Evolutionary conservation across 129 eudicot genomes (phyloP), one percentile per base, ranked within the genome.

Genomic region (Saussurea involucrata): DNA sequence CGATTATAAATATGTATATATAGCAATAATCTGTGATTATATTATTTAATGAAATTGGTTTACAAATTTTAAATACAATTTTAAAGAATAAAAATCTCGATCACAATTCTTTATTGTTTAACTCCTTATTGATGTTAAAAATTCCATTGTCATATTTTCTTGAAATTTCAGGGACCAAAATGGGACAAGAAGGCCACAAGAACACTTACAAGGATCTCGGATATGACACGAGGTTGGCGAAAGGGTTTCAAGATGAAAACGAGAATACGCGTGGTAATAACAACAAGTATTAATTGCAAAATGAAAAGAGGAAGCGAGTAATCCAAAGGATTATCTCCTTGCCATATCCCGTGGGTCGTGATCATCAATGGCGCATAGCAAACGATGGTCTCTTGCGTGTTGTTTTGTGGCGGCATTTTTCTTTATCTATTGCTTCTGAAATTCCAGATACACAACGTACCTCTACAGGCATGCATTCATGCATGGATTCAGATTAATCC

Each of bases 171-270:
- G n/a, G 24, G 2, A 31, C 66, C 3, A 34, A 36, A 69, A 71
- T n/a, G 33, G 18, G 68, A 24, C 25, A 28, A 37, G 28, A 63
- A 18, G 2, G 13, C 2, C 13, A 49, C 2, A 31, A 34, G 21
- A 20, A 69, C 1, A 83, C 90, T 84, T 86, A 92, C 97, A 29
- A 95, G 92, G 57, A 95, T 89, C 73, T 95, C 98, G 22, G 97
- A 87, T n/a, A 95, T 83, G 15, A 95, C 98, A 49, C 94, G 96
- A 85, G 98, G 98, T 81, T 95, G 97, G 17, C 98, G 94, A 42
- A 95, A 82, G 36, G 98, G 98, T 78, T 95, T 95, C 78, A 95
- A 81, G 78, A 88, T 63, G 64, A 86, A 84, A 33, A 85, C 92
- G 8, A 92, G 94, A 46, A 89, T 12, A 1, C 96, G 94, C 4